Evolutionary conservation across 768 basidiomycete genomes (phyloP), one percentile per base, ranked within the genome.

Genomic region (Lentinula lateritia): DNA sequence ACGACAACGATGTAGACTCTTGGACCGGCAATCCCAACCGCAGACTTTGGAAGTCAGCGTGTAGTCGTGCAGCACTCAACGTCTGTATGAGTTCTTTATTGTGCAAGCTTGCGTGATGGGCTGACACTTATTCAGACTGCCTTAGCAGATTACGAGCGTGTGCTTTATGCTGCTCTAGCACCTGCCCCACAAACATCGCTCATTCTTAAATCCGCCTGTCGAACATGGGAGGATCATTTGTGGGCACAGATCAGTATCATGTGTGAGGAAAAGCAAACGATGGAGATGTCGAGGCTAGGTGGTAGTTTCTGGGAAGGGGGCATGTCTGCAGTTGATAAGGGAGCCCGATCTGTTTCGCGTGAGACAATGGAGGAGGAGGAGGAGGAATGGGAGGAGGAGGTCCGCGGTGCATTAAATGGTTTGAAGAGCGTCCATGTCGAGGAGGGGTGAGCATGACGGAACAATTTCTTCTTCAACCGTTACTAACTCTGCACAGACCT

Each of bases 151-250:
- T 78, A 86, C 42, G 94, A 98, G 71, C 88, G 94, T n/a, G 81
- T 87, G 1, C 76, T 98, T 0, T 95, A 94, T 66, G 95, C 95
- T 0, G 87, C 94, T 0, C 83, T 99, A 7, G 87, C 80, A 32
- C 95, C 87, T 36, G 89, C 80, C 12, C 83, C 79, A 50, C 87
- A 81, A 71, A 91, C 90, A 1, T 80, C 84, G 0, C 75, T 72
- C 20, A 73, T 88, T 36, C 82, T 93, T 38, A 86, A 89, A 64
- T 80, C 86, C 0, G 85, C 89, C 3, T 95, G 93, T 68, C 75
- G 87, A 38, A 89, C 91, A 20, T 98, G 96, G 95, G 92, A 95
- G 68, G 97, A 99, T 68, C 89, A 95, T 69, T 78, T 98, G 0
- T 99, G 97, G 97, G 93, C 92, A 0, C 88, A 92, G 61, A 77